Percentiles rank a stretch among this genome's conserved stretches.
phyloP scores from a whole-genome alignment of 2,329 filamentous ascomycete species.

The Zalaria sp. region DNA sequence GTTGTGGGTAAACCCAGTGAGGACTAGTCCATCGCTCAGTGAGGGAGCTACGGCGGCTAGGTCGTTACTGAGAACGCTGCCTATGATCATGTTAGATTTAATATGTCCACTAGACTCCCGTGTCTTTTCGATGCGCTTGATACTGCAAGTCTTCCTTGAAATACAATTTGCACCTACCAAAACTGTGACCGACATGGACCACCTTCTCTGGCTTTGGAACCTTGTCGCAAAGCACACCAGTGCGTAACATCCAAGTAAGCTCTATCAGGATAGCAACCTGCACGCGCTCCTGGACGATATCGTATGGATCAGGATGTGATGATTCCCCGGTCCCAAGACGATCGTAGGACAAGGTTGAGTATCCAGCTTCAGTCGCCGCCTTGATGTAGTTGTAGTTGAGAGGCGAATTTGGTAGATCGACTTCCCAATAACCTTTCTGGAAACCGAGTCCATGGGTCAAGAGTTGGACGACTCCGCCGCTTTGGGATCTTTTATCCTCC shows the following conservation, averaged over 20 bases:
- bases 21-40: constrained; percentile 29
- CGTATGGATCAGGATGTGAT: constrained; percentile 23
- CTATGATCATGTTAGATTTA: neutral
- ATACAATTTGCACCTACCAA: constrained; percentile 13
- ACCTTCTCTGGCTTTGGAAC: constrained; percentile 18
- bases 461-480: constrained; percentile 20
- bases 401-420: constrained; percentile 11
- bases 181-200: constrained; percentile 26
- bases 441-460: constrained; percentile 27
- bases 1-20: constrained; percentile 22
- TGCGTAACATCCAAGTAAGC: constrained; percentile 17
- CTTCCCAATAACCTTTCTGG: constrained; percentile 22
- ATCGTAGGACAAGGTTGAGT: constrained; percentile 28
- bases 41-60: constrained; percentile 38
- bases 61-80: constrained; percentile 28
- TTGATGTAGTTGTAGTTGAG: constrained; percentile 26
- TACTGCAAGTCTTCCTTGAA: neutral
- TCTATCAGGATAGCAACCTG: constrained; percentile 23
- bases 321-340: constrained; percentile 25
- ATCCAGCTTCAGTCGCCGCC: constrained; percentile 22
- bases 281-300: constrained; percentile 22
- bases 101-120: too few species aligned
- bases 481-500: neutral
- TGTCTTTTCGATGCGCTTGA: neutral
- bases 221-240: constrained; percentile 14